These are phyloP conservation scores for Gigaspora rosea DNA, from an alignment of 192 early-diverging fungal genomes.

Conservation along the genomic window DNA sequence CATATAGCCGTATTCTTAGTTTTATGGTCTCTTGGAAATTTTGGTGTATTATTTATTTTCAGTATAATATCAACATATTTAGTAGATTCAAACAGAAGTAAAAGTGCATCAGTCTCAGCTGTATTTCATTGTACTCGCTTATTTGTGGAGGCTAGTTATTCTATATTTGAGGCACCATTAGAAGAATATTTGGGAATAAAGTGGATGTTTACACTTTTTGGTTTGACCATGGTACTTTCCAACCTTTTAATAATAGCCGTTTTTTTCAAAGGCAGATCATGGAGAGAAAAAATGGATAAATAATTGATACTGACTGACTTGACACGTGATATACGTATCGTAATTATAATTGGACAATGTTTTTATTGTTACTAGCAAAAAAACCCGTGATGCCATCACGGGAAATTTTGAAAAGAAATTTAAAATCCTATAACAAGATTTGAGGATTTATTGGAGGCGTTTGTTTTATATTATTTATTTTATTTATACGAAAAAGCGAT, in stretches of 20 bases:
- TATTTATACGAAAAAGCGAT: no score
- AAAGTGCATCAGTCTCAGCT: slow-evolving; percentile 5
- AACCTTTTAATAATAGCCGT: neutral
- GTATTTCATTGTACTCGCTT: neutral
- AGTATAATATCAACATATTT: neutral
- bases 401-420: no score
- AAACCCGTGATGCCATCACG: no score
- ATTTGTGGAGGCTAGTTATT: neutral
- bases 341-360: no score
- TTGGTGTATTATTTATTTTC: neutral
- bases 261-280: slow-evolving; percentile 12
- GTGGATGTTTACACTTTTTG: neutral
- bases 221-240: neutral
- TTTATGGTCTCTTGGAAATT: slow-evolving; percentile 29
- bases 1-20: slow-evolving; percentile 28
- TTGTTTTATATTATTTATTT: no score
- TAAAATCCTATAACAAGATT: no score
- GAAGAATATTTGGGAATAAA: neutral
- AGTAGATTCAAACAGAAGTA: neutral
- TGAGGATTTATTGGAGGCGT: no score
- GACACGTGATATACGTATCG: no score
- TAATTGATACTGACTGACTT: neutral
- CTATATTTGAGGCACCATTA: neutral
- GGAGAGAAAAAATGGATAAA: slow-evolving; percentile 8
- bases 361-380: no score